Evolutionary conservation across 805 yeast genomes (phyloP), one percentile per base, ranked within the genome.

Genomic region (Candida boleticola): DNA sequence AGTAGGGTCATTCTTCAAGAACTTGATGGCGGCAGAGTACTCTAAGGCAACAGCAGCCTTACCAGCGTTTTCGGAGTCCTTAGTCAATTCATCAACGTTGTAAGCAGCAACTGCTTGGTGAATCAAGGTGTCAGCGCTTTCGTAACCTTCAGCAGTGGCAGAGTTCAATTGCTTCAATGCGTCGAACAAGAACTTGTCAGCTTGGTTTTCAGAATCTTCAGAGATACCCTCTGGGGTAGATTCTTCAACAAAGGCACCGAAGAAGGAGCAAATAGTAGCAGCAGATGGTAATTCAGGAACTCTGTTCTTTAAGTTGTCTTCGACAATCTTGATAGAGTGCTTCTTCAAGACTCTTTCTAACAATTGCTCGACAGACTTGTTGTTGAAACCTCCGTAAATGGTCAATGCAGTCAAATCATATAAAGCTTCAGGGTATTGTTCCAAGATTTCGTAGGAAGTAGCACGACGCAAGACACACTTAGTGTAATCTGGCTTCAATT

Each of bases 381-480:
- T 86, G 58, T 79, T 79, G 67, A 86, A 83, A 33, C 93, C 93
- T 44, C 93, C 93, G 60, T 82, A 79, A 45, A 93, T 78, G 38
- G 96, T 83, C 54, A 90, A 77, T 2, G 95, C 89, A 41, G 97
- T 90, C 63, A 86, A 77, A 66, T 93, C 99, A 64, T 83, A 82
- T 79, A 89, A 83, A 35, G 99, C 90, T 45, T 90, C 95, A 36
- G 80, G 78, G 65, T 77, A 89, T 50, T 76, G 71, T 54, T 80
- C 95, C 48, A 89, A 65, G 50, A 80, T 77, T 70, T 93, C 99
- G 62, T 85, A 84, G 25, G 97, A 95, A 51, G 83, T 80, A 26
- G 97, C 97, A 66, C 99, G 85, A 68, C 99, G 88, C 56, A 88
- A 71, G 48, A 89, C 73, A 65, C 97, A 93, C 71, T 93, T 93